Evolutionary conservation across 805 yeast genomes (phyloP).

Genomic region (Hanseniaspora valbyensis): DNA sequence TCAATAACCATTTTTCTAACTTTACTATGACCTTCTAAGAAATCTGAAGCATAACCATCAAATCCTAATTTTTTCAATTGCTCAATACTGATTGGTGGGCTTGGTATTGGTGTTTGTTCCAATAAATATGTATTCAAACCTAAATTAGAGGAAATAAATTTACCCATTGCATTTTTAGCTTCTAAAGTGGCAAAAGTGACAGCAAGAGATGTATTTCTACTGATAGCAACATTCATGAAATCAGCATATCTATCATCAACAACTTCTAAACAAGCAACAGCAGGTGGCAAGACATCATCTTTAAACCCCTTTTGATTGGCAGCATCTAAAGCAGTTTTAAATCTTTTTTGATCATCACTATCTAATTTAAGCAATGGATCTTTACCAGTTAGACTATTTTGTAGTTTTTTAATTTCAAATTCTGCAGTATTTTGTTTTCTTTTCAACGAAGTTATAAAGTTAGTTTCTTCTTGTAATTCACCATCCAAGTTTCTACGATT

Average conservation of each 20-base stretch:
- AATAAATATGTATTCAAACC: slow-evolving; percentile 51
- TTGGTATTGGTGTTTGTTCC: slow-evolving; percentile 20
- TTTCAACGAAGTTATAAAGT: not conserved
- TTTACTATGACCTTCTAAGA: slow-evolving; percentile 56
- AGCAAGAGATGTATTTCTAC: slow-evolving; percentile 44
- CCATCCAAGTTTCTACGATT: not conserved
- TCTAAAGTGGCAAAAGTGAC: slow-evolving; percentile 47
- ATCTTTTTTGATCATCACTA: slow-evolving; percentile 10
- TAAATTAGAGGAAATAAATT: slow-evolving; percentile 34
- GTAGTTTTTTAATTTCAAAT: not conserved
- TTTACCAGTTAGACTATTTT: slow-evolving; percentile 2
- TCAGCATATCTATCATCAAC: slow-evolving; percentile 40
- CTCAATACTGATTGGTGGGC: slow-evolving; percentile 31
- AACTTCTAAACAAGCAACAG: slow-evolving; percentile 52
- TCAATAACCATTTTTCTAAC: slow-evolving; percentile 66
- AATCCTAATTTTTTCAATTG: slow-evolving; percentile 41
- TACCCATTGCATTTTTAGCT: slow-evolving; percentile 39
- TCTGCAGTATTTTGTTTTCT: not conserved
- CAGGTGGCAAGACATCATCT: slow-evolving; percentile 55
- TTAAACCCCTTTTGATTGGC: slow-evolving; percentile 26
- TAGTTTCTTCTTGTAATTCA: not conserved
- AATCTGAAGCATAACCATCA: slow-evolving; percentile 68
- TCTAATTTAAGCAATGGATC: slow-evolving; percentile 5
- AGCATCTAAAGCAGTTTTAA: slow-evolving; percentile 22
- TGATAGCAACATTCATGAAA: slow-evolving; percentile 48